A percentile compares a stretch with the other conserved stretches of the same genome.
Conservation (phyloP, 345 rosid genomes). For the Linum tenue region DNA sequence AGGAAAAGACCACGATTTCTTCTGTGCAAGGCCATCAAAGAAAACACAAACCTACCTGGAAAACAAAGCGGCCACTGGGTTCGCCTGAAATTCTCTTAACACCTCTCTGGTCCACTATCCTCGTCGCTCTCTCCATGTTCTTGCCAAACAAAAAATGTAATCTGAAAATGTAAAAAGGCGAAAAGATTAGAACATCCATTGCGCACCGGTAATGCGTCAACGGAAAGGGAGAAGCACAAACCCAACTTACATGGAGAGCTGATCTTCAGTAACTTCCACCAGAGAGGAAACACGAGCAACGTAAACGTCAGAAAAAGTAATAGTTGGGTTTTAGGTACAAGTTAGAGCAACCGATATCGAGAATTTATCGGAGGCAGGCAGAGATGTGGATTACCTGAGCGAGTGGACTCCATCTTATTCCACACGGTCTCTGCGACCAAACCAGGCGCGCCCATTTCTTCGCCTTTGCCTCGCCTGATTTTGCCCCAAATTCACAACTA, state of each 20-base stretch:
- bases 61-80: constrained; percentile 70
- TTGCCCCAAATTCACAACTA: no score
- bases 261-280: constrained; percentile 61
- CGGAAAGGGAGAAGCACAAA: not conserved
- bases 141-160: constrained; percentile 86
- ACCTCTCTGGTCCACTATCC: constrained; percentile 66
- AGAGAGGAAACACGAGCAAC: not conserved
- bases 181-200: not conserved
- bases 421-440: constrained; percentile 54
- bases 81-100: constrained; percentile 64
- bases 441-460: constrained; percentile 30
- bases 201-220: not conserved
- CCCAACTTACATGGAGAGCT: constrained; percentile 55
- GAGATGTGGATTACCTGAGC: constrained; percentile 29
- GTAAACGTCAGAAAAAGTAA: not conserved
- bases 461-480: not conserved
- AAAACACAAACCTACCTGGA: constrained; percentile 38
- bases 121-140: constrained; percentile 71
- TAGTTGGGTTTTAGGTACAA: not conserved
- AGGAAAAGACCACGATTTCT: no score
- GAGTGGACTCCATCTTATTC: constrained; percentile 44
- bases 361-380: not conserved
- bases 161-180: constrained; percentile 21
- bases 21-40: no score
- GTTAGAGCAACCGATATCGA: not conserved